A percentile compares a stretch with the other conserved stretches of the same genome.
Conservation (phyloP, 2,329 filamentous ascomycete species). For the Neonectria ditissima region DNA sequence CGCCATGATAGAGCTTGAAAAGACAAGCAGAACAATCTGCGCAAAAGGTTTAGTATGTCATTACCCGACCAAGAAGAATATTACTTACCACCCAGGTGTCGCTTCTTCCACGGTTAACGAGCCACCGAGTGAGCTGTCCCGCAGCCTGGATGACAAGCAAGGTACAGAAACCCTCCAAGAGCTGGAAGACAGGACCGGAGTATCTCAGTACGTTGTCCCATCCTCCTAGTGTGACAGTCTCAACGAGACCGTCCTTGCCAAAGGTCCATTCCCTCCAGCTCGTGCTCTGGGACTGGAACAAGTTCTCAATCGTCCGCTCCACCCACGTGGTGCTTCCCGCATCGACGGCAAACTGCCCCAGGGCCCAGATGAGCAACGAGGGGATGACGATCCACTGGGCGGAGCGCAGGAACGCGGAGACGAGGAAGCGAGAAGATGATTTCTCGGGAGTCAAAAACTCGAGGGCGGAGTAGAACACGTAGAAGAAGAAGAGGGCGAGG, state of each 20-base stretch:
- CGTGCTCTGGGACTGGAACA: slow-evolving; percentile 71
- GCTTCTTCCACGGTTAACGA: slow-evolving; percentile 92
- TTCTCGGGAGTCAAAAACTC: slow-evolving; percentile 83
- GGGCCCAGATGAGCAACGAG: slow-evolving; percentile 89
- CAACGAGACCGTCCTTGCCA: slow-evolving; percentile 84
- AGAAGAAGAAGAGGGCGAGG: slow-evolving; percentile 88
- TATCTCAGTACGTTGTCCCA: slow-evolving; percentile 93
- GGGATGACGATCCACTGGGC: slow-evolving; percentile 91
- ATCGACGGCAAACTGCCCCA: slow-evolving; percentile 95
- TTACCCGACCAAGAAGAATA: background rate
- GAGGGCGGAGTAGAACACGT: slow-evolving; percentile 86
- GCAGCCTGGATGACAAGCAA: slow-evolving; percentile 94
- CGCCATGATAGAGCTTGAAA: slow-evolving; percentile 91
- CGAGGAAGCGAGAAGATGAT: slow-evolving; percentile 78
- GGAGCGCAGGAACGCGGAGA: slow-evolving; percentile 76
- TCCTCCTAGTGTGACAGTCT: slow-evolving; percentile 81
- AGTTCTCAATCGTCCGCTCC: slow-evolving; percentile 78
- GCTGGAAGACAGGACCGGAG: slow-evolving; percentile 93
- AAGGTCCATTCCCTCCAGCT: slow-evolving; percentile 87
- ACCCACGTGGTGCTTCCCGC: slow-evolving; percentile 83
- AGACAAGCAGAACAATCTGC: slow-evolving; percentile 88
- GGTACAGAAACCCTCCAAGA: slow-evolving; percentile 96
- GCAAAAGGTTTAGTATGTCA: slow-evolving; percentile 48
- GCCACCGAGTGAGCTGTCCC: slow-evolving; percentile 93
- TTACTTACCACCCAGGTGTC: slow-evolving; percentile 93